Evolutionary conservation across 2,329 filamentous ascomycete species (phyloP).

Genomic region (Beauveria medogensis): DNA sequence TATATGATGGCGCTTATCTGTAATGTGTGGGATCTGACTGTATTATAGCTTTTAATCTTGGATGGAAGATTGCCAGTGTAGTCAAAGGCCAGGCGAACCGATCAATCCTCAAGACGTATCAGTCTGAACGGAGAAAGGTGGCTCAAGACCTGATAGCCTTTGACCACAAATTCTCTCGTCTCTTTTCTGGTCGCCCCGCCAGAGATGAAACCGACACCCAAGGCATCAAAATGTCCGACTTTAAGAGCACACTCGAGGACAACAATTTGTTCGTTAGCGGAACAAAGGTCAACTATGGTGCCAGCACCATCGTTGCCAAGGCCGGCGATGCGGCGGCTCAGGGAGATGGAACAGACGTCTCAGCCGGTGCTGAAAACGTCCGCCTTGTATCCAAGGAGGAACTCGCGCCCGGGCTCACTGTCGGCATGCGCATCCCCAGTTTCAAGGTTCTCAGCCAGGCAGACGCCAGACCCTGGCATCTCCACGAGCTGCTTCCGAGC

Average conservation of each 20-base stretch:
- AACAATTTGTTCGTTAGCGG: constrained; percentile 53
- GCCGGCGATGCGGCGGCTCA: constrained; percentile 32
- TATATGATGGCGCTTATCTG: not conserved
- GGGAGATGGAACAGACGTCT: constrained; percentile 36
- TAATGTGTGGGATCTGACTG: constrained; percentile 3
- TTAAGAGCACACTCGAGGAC: constrained; percentile 53
- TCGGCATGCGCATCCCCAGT: constrained; percentile 50
- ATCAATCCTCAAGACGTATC: constrained; percentile 41
- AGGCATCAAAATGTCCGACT: constrained; percentile 54
- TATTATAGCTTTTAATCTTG: constrained; percentile 38
- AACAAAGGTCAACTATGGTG: constrained; percentile 48
- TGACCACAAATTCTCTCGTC: constrained; percentile 47
- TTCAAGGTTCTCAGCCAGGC: constrained; percentile 53
- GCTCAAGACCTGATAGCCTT: constrained; percentile 60
- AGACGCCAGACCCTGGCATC: constrained; percentile 47
- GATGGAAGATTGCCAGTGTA: constrained; percentile 46
- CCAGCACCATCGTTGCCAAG: constrained; percentile 49
- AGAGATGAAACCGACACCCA: constrained; percentile 52
- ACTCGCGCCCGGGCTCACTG: constrained; percentile 31
- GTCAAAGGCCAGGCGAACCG: constrained; percentile 34
- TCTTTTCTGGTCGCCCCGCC: constrained; percentile 50
- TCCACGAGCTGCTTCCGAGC: constrained; percentile 47
- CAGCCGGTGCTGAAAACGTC: constrained; percentile 8
- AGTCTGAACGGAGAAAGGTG: constrained; percentile 46
- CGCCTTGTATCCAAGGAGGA: constrained; percentile 15